phyloP scores from a whole-genome alignment of 805 yeast genomes.

The Vanderwaltozyma yarrowii region DNA sequence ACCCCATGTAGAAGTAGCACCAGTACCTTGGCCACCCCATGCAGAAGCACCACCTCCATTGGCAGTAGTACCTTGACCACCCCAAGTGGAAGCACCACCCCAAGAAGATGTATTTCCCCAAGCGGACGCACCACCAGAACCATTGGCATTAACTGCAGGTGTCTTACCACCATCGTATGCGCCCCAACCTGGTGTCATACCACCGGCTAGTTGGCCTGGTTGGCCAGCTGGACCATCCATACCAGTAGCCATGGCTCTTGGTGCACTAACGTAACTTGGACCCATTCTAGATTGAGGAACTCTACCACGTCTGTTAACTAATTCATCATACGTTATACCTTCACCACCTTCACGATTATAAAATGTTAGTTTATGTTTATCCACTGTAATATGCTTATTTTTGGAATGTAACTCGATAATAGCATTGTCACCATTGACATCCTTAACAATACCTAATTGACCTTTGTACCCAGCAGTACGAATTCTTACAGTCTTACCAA shows the following conservation, averaged over 20 bases:
- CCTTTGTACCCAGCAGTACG: constrained; percentile 93
- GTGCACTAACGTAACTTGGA: constrained; percentile 28
- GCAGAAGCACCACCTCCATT: constrained; percentile 33
- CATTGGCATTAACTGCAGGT: constrained; percentile 29
- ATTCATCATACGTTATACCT: constrained; percentile 69
- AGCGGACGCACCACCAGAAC: constrained; percentile 16
- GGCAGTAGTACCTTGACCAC: constrained; percentile 22
- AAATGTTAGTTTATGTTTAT: constrained; percentile 68
- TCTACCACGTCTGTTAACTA: constrained; percentile 43
- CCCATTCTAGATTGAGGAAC: constrained; percentile 30
- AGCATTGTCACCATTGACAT: constrained; percentile 85
- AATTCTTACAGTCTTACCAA: constrained; percentile 78
- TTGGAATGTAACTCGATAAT: constrained; percentile 91
- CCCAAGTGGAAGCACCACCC: constrained; percentile 36
- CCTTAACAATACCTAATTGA: constrained; percentile 83
- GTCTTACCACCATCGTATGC: constrained; percentile 43
- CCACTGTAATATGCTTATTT: constrained; percentile 76
- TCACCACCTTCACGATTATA: constrained; percentile 52
- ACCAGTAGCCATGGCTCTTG: constrained; percentile 27
- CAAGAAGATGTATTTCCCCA: constrained; percentile 31
- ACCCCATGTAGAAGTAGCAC: constrained; percentile 31
- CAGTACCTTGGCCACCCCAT: constrained; percentile 33
- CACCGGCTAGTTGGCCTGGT: constrained; percentile 30
- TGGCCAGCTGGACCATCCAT: constrained; percentile 26
- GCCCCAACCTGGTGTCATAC: constrained; percentile 46